Conservation (phyloP, 1,284 basidiomycete genomes). For the Trichosporon faecale region DNA sequence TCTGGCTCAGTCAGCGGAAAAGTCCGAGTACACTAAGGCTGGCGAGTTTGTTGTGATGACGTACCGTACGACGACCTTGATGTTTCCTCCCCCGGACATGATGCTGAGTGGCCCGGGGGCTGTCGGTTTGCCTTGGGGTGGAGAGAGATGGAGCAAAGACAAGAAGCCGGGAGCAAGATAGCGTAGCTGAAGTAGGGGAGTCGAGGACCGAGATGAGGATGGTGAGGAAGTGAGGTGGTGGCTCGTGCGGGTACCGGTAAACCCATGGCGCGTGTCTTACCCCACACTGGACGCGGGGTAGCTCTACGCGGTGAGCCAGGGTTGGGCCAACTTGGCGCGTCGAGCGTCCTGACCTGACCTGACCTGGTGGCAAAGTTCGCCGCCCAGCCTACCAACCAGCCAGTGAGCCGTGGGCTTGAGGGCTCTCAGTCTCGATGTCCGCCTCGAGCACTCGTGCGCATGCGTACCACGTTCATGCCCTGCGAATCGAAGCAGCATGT, state of each 20-base stretch:
- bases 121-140: neutral
- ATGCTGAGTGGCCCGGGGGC: conserved; percentile 11
- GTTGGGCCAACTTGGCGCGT: neutral
- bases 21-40: neutral
- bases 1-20: conserved; percentile 52
- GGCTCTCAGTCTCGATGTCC: neutral
- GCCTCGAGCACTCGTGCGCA: neutral
- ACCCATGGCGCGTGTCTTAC: conserved; percentile 6
- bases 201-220: neutral
- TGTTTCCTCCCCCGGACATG: conserved; percentile 62
- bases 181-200: neutral
- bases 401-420: neutral
- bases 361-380: neutral
- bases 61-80: conserved; percentile 79
- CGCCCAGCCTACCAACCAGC: neutral
- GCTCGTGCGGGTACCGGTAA: conserved; percentile 6
- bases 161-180: neutral
- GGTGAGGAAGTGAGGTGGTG: neutral
- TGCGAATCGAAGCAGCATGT: neutral
- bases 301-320: neutral
- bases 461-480: neutral
- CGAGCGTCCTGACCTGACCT: neutral
- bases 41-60: conserved; percentile 13
- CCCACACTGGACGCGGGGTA: conserved; percentile 8
- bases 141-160: neutral